Evolutionary conservation across 148 eudicot genomes (phyloP), one percentile per base, ranked within the genome.

Genomic region (Heliosperma pusillum): DNA sequence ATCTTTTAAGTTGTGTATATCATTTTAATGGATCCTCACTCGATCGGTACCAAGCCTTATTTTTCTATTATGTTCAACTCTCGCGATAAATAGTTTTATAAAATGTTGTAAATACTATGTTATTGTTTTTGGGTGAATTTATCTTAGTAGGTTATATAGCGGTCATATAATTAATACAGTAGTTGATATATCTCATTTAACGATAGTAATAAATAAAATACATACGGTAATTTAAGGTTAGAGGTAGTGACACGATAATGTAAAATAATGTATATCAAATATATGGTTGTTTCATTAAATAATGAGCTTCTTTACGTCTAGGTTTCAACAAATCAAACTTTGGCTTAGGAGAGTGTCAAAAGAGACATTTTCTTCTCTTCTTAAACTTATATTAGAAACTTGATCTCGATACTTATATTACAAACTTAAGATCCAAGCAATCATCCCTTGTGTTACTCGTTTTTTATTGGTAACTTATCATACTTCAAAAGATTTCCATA

Each of bases 391-490:
- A 57, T 19, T 19, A 57, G 24, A 57, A 57, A 57, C 9, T 20
- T 50, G 55, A 50, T 50, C 4, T 2, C 19, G 13, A 50, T 50
- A 70, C 21, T 52, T 16, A 70, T 76, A 78, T 79, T 77, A 77
- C 80, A 70, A 78, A 84, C 91, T 83, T 88, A 84, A 80, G 79
- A 72, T 83, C 81, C 84, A 84, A 88, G 91, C 89, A 82, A 88
- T 3, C 69, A 88, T 3, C 69, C 62, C 72, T 52, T 27, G 66
- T 79, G 71, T 68, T 53, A 59, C 79, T 83, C 83, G 66, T 74
- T 77, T 20, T 70, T 66, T 77, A 66, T 56, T 25, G 76, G 74
- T 65, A 74, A 78, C 79, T 77, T 53, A 70, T 76, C 57, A 75
- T 71, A 62, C 69, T 72, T 66, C 74, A 26, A 21, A 80, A 71